Evolutionary conservation across 169 alveolate species (phyloP).

Genomic region (Perkinsus chesapeaki): DNA sequence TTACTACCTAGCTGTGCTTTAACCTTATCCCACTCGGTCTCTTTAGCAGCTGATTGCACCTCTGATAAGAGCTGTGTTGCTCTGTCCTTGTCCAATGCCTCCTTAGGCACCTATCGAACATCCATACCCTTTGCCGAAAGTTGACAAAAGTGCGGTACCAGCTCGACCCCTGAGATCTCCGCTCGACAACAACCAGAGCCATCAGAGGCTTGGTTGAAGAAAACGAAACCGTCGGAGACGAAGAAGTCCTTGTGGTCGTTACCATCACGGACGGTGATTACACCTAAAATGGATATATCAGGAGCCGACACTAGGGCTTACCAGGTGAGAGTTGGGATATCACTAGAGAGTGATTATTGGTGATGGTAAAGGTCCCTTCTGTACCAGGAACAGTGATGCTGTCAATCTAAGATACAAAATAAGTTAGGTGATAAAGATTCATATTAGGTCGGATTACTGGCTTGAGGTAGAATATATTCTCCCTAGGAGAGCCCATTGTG

Average conservation of each 20-base stretch:
- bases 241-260: constrained; percentile 13
- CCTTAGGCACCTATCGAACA: background rate
- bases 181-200: constrained; percentile 45
- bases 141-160: constrained; percentile 23
- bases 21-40: constrained; percentile 30
- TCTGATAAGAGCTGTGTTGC: constrained; percentile 35
- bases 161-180: constrained; percentile 44
- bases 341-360: constrained; percentile 35
- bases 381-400: constrained; percentile 27
- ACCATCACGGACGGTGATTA: constrained; percentile 14
- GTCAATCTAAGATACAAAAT: background rate
- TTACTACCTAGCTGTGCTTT: constrained; percentile 18
- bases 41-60: constrained; percentile 39
- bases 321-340: constrained; percentile 39
- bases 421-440: constrained; percentile 16
- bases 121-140: background rate
- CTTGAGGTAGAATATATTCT: constrained; percentile 24
- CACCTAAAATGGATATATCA: background rate
- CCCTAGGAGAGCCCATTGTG: constrained; percentile 41
- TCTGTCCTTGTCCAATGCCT: constrained; percentile 36
- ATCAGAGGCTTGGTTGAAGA: constrained; percentile 42
- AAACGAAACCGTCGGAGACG: constrained; percentile 34
- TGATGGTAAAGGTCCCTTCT: constrained; percentile 38
- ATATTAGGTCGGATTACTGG: constrained; percentile 29
- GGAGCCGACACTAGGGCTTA: background rate